Conservation (phyloP, 441 rosid species). For the Gossypium aridum region DNA sequence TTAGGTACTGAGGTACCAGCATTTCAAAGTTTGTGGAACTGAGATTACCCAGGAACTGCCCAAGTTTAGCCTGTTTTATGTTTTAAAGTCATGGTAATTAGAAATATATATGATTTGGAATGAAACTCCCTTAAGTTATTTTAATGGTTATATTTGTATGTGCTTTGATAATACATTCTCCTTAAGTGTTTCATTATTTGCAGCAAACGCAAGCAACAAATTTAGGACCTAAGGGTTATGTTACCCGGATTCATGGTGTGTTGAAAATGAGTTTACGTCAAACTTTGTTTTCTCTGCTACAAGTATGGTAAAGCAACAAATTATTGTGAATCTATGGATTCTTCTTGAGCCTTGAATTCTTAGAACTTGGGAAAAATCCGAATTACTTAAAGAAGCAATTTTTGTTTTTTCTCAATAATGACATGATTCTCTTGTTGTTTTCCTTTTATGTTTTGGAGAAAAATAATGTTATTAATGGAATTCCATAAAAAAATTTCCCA, state of each 20-base stretch:
- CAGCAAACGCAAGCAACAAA: background rate
- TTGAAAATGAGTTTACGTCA: too few relatives aligned
- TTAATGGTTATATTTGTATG: background rate
- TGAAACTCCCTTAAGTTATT: background rate
- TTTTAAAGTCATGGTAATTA: background rate
- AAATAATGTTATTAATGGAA: background rate
- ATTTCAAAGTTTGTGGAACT: background rate
- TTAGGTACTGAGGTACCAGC: background rate
- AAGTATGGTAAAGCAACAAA: background rate
- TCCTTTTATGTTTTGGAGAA: background rate
- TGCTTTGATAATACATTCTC: background rate
- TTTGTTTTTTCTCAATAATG: background rate
- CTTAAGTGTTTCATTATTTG: background rate
- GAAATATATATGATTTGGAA: background rate
- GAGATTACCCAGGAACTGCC: too few relatives aligned
- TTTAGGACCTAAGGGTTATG: background rate
- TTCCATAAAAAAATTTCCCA: background rate
- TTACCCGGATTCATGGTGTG: too few relatives aligned
- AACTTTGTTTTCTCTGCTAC: too few relatives aligned
- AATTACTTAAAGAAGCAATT: too few relatives aligned
- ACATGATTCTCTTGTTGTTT: background rate
- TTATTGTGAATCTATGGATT: background rate
- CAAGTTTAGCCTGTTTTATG: background rate
- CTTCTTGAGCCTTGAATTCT: background rate
- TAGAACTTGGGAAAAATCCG: background rate